Percentiles rank a stretch among this genome's conserved stretches.
Conservation (phyloP, 306 rosid genomes). For the Casuarina cunninghamiana region DNA sequence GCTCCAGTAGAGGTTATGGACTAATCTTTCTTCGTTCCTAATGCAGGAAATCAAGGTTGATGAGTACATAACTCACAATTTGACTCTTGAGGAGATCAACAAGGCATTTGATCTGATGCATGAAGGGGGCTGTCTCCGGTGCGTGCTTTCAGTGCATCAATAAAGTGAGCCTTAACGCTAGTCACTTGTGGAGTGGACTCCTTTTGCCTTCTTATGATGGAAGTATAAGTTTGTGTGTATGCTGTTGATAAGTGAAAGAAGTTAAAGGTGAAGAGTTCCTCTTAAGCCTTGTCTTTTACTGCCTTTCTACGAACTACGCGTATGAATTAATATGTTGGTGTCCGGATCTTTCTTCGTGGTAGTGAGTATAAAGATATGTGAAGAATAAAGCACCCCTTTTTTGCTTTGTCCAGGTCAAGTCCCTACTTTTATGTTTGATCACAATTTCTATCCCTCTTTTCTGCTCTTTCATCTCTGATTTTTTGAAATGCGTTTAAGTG, state of each 20-base stretch:
- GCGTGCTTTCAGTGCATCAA: conserved; percentile 63
- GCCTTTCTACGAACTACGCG: neutral
- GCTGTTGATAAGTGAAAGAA: neutral
- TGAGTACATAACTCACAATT: conserved; percentile 84
- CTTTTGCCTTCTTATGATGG: conserved; percentile 12
- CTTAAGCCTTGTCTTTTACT: neutral
- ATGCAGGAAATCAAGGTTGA: conserved; percentile 95
- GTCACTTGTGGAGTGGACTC: conserved; percentile 18
- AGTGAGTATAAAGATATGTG: neutral
- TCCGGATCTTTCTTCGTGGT: neutral
- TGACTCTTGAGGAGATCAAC: conserved; percentile 80
- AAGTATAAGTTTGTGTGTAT: neutral
- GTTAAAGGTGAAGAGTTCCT: neutral
- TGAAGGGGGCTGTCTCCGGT: conserved; percentile 90
- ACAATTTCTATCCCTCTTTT: no score
- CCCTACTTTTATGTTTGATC: no score
- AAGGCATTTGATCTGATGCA: conserved; percentile 89
- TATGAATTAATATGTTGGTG: neutral
- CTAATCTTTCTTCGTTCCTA: conserved; percentile 6
- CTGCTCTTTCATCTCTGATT: no score
- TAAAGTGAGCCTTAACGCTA: conserved; percentile 23
- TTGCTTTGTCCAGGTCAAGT: no score
- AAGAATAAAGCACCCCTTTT: no score
- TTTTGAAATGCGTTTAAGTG: no score
- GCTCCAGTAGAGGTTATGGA: neutral